A percentile compares a stretch with the other conserved stretches of the same genome.
Conservation (phyloP, 331 rosid species). For the Rhamnella rubrinervis region DNA sequence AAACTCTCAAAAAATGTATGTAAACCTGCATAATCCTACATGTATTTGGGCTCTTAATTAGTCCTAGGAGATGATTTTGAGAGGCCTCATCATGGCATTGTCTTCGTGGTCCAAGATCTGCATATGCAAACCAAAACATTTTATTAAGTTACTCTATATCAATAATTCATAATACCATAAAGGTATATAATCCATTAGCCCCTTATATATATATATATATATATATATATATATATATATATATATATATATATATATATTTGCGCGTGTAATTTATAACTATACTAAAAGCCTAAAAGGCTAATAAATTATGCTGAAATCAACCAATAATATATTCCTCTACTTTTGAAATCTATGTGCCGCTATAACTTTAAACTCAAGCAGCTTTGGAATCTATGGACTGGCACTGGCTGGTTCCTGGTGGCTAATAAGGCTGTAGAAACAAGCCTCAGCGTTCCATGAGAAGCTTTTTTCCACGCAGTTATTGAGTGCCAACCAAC, state of each 20-base stretch:
- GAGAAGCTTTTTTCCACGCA: too few species aligned
- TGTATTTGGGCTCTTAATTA: background rate
- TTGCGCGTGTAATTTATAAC: background rate
- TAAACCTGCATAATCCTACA: background rate
- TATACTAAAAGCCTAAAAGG: background rate
- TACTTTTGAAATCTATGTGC: background rate
- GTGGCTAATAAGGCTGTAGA: too few species aligned
- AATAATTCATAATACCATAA: too few species aligned
- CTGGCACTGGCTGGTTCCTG: too few species aligned
- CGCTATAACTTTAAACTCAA: too few species aligned
- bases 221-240: too few species aligned
- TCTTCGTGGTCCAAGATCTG: slow-evolving; percentile 64
- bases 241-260: background rate
- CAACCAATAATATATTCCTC: too few species aligned
- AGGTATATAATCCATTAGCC: too few species aligned
- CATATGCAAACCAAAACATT: background rate
- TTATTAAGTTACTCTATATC: background rate
- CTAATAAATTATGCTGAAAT: background rate
- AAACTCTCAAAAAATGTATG: background rate
- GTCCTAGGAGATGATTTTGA: slow-evolving; percentile 36
- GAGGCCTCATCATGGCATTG: slow-evolving; percentile 60
- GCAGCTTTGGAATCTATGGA: too few species aligned
- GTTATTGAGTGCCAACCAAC: too few species aligned
- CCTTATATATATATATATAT: too few species aligned
- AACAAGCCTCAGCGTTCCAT: too few species aligned